Percentiles rank a stretch among this genome's conserved stretches.
Conservation (phyloP, 495 filamentous ascomycete genomes). For the Aspergillus ellipticus region DNA sequence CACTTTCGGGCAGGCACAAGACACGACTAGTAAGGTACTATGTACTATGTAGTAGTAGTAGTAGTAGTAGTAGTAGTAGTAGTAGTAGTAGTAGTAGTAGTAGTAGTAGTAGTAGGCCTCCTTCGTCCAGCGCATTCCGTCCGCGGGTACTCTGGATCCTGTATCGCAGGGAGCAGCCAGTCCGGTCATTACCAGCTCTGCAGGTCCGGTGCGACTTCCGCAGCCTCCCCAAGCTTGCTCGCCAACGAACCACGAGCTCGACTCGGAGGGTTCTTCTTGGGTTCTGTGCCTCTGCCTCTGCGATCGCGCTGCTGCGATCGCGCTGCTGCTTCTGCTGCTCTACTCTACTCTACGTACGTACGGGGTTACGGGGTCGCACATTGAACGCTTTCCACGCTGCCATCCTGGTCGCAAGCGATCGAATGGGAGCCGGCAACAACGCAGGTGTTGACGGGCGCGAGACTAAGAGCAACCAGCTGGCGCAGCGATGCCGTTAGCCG, state of each 20-base stretch:
- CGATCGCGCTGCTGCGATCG: background rate
- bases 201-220: slow-evolving; percentile 14
- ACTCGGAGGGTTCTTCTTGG: background rate
- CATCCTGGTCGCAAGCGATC: background rate
- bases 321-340: background rate
- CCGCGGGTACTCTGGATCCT: no score
- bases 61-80: no score
- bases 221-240: slow-evolving; percentile 1
- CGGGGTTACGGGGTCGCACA: background rate
- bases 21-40: slow-evolving; percentile 9
- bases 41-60: no score
- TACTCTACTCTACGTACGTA: background rate
- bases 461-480: slow-evolving; percentile 12
- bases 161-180: slow-evolving; percentile 3
- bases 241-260: background rate
- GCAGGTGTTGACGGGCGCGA: background rate
- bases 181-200: slow-evolving; percentile 11
- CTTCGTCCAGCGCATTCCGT: background rate
- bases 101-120: no score
- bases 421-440: background rate
- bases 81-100: no score
- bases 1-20: slow-evolving; percentile 12
- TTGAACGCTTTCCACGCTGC: background rate
- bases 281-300: no score
- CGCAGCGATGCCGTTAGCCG: slow-evolving; percentile 22